Evolutionary conservation across 1,284 basidiomycete genomes (phyloP), one percentile per base, ranked within the genome.

Genomic region (Trichosporon coremiiforme): DNA sequence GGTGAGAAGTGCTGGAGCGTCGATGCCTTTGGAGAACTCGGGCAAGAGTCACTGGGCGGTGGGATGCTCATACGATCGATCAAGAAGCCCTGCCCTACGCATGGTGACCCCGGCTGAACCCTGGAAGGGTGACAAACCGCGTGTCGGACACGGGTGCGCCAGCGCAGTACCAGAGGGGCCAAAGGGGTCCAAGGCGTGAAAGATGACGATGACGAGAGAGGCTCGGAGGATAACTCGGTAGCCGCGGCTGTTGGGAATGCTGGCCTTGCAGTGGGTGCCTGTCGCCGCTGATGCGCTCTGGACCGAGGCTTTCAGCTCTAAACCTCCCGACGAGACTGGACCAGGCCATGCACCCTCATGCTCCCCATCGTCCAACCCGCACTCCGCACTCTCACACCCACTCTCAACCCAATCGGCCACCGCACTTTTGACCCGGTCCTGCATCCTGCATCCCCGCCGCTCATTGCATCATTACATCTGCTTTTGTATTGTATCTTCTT

Each of bases 91-190:
- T 25, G 50, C 50, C 50, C 50, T 53, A 15, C 50, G 12, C 50
- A 22, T 20, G n/a, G 50, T 53, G 50, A 12, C 50, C 20, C 9
- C 2, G 0, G 6, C 22, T 2, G 9, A 7, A 53, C 50, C 50
- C 50, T 53, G 50, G 50, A 53, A 20, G 25, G 50, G 50, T 53
- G 50, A 53, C 50, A 22, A 53, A 53, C 50, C 50, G 50, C 20
- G 22, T 25, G 25, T 25, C 25, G 25, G 25, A 25, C 25, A 25
- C 25, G 25, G 25, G 25, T 25, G 25, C 25, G 25, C 25, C 25
- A 25, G 25, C 25, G 25, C 25, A 25, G 25, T 25, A 25, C 25
- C 25, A 53, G 50, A 53, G 50, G 50, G 7, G 20, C 20, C 5
- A 7, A 25, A 9, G 9, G 9, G 20, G 10, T 25, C 25, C 25